phyloP scores from a whole-genome alignment of 352 stramenopile species.

The Thraustochytrium striatum region DNA sequence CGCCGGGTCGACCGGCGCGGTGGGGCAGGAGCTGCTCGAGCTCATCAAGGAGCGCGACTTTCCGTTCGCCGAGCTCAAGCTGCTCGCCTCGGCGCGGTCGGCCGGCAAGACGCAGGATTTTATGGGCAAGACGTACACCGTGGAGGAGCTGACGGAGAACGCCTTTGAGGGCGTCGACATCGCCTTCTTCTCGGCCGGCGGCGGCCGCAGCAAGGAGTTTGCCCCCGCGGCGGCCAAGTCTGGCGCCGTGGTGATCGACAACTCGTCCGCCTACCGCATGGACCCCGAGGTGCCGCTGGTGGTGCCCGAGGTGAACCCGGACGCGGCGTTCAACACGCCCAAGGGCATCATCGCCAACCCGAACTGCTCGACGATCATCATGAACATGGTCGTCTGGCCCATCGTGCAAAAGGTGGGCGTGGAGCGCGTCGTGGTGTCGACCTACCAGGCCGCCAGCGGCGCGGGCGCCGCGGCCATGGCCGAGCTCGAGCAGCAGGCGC shows the following conservation, averaged over 20 bases:
- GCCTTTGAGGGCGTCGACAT: slow-evolving; percentile 54
- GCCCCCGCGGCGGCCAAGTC: slow-evolving; percentile 39
- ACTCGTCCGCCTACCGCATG: slow-evolving; percentile 55
- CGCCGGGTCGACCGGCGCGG: slow-evolving; percentile 50
- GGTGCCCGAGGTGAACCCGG: slow-evolving; percentile 54
- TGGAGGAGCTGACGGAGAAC: slow-evolving; percentile 54
- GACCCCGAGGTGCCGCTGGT: slow-evolving; percentile 51
- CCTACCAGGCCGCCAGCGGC: slow-evolving; percentile 52
- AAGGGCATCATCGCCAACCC: slow-evolving; percentile 56
- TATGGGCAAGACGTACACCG: slow-evolving; percentile 50
- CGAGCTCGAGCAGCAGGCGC: slow-evolving; percentile 53
- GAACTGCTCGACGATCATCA: slow-evolving; percentile 57
- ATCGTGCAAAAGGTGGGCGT: slow-evolving; percentile 50
- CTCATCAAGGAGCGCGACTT: slow-evolving; percentile 50
- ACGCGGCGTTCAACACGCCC: slow-evolving; percentile 31
- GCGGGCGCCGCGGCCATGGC: slow-evolving; percentile 52
- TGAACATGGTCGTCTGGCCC: slow-evolving; percentile 51
- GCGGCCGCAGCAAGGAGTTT: slow-evolving; percentile 51
- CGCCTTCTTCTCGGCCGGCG: slow-evolving; percentile 51
- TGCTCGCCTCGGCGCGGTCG: slow-evolving; percentile 49
- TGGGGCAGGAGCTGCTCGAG: slow-evolving; percentile 53
- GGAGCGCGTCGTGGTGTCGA: slow-evolving; percentile 53
- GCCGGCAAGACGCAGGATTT: slow-evolving; percentile 52
- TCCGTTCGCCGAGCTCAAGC: slow-evolving; percentile 50
- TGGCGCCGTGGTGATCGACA: slow-evolving; percentile 54